These are phyloP conservation scores for Chaetomium tenue DNA, from an alignment of 495 filamentous ascomycete genomes.

Conservation along the genomic window DNA sequence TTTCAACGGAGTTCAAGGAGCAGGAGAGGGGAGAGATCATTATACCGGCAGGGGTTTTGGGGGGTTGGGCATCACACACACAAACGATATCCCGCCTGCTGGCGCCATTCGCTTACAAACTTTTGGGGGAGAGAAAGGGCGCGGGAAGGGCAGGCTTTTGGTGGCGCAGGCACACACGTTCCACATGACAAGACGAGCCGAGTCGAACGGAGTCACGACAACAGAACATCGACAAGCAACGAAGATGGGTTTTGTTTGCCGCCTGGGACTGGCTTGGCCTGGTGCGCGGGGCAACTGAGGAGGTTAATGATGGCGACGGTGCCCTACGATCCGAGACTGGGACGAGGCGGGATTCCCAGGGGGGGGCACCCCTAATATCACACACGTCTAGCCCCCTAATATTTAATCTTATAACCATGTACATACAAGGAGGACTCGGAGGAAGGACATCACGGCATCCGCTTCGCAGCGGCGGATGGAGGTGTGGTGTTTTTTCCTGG, in stretches of 20 bases:
- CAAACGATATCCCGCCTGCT: conserved; percentile 34
- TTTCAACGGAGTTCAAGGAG: conserved; percentile 49
- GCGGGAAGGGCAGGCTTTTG: not conserved
- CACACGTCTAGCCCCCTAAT: conserved; percentile 34
- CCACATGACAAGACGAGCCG: conserved; percentile 7
- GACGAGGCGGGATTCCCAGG: conserved; percentile 7
- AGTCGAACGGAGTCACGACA: conserved; percentile 7
- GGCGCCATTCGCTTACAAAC: conserved; percentile 36
- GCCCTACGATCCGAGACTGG: conserved; percentile 13
- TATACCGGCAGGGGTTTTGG: conserved; percentile 26
- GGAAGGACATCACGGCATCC: conserved; percentile 10
- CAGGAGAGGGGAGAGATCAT: conserved; percentile 33
- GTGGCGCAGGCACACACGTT: conserved; percentile 7
- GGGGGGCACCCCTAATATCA: conserved; percentile 18
- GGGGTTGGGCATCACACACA: conserved; percentile 22
- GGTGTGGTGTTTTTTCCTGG: conserved; percentile 9
- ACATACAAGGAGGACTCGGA: conserved; percentile 23
- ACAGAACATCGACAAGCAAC: not conserved
- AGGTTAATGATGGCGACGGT: conserved; percentile 1
- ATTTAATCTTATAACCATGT: conserved; percentile 35
- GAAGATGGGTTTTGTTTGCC: not conserved
- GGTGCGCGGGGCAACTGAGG: not conserved
- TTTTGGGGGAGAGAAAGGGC: not conserved
- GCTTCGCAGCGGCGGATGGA: conserved; percentile 1
- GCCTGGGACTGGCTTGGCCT: conserved; percentile 10